Base-by-base conservation (phyloP, 768 basidiomycete genomes). In the Psilocybe sp. region DNA sequence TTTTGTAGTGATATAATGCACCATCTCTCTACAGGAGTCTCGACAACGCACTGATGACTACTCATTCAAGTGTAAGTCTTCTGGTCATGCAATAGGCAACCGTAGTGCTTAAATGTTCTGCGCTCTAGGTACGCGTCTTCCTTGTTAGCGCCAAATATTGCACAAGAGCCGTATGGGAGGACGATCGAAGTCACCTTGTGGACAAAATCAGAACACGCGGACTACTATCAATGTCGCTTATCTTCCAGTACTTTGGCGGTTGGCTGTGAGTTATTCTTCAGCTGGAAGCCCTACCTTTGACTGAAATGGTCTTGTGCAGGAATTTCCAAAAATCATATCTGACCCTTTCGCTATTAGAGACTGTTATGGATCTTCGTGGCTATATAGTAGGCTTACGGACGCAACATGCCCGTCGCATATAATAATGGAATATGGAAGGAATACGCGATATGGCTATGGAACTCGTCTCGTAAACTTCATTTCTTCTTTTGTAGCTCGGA, bases 121-220 rank as follows among this genome's bases (percentile, higher is more conserved):
- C 57, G 64, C 61, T 64, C 13, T 64, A 91, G 78, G 76, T 85
- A 50, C 87, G 96, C 15, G 84, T 98, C 62, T 98, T 98, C 66
- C 64, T 98, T 31, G 87, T 98, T 50, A 88, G 89, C 13, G 94
- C 93, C 6, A 87, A 89, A 60, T 96, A 90, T 68, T 97, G 95
- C 63, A 76, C 83, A 44, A 75, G 73, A 10, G 87, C 91, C 7
- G 83, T 90, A 3, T 92, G 89, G 89, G 73, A 77, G 45, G 85
- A 87, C 57, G 85, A 93, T 47, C 70, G 69, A 59, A 66, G 67
- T 40, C 72, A 71, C 20, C 57, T 82, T 4, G 65, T 74, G 19
- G 67, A 71, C 43, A 60, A 65, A 43, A 77, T 88, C 68, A 69
- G 73, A 37, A 67, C 69, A 28, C 68, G 69, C 28, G 84, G 85